Evolutionary conservation across 352 stramenopile genomes (phyloP), one percentile per base, ranked within the genome.

Genomic region (Detonula confervacea): DNA sequence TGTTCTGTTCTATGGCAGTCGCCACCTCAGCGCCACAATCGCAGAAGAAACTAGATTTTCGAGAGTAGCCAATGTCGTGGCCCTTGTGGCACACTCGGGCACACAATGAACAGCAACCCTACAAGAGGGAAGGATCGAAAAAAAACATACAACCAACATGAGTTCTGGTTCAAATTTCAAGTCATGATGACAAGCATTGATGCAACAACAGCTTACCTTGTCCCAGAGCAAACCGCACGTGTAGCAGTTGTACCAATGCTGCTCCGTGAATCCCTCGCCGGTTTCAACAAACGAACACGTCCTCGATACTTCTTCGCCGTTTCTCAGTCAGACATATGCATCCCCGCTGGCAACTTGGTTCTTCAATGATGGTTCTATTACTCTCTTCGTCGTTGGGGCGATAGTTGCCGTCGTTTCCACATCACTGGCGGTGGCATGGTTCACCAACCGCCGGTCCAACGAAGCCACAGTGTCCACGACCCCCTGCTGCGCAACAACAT

Each of bases 11-110:
- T 1, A 64, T 59, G 20, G 72, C 75, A 51, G 67, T 83, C 25
- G 66, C 73, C 46, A 86, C 73, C 63, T 93, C 86, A 6, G 89
- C 90, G 2, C 91, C 93, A 84, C 93, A 96, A 80, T 96, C 93
- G 68, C 93, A 96, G 70, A 96, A 96, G 73, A 96, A 96, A 11
- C 81, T 92, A 42, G 78, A 92, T 63, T 89, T 90, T 33, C 93
- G 73, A 29, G 90, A 93, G 61, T 96, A 96, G 11, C 81, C 81
- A 25, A 96, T 90, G 52, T 95, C 91, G 76, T 96, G 92, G 12
- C 88, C 92, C 47, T 86, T 71, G 69, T 96, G 91, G 73, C 70
- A 72, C 54, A 89, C 64, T 24, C 87, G 72, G 20, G 85, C 88
- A 72, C 90, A 95, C 4, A 95, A 56, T 1, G 88, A 88, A 62